Evolutionary conservation across 1,139 yeast species (phyloP).

Genomic region (Lodderomyces orthopsilosis): DNA sequence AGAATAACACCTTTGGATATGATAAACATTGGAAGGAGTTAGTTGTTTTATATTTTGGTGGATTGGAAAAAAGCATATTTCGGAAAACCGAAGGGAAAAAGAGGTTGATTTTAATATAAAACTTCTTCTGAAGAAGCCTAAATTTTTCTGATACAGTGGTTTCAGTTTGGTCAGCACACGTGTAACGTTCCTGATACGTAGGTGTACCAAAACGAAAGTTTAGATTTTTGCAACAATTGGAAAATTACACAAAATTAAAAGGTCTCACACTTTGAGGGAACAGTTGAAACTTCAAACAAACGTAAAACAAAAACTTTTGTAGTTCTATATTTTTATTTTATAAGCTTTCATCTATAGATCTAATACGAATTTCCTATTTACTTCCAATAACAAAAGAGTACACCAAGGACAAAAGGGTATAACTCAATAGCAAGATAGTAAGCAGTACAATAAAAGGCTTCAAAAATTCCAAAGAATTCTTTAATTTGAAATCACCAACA

Average conservation of each 20-base stretch:
- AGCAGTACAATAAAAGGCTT: slow-evolving; percentile 15
- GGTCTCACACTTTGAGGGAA: too few relatives aligned
- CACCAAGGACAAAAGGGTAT: slow-evolving; percentile 5
- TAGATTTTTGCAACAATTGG: neutral
- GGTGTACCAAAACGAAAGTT: too few relatives aligned
- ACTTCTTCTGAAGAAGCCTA: too few relatives aligned
- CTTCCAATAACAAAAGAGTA: neutral
- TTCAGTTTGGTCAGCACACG: too few relatives aligned
- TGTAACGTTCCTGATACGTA: too few relatives aligned
- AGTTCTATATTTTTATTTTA: neutral
- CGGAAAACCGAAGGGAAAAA: too few relatives aligned
- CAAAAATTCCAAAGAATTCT: slow-evolving; percentile 21
- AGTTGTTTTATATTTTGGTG: neutral
- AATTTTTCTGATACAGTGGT: too few relatives aligned
- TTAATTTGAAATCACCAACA: slow-evolving; percentile 29
- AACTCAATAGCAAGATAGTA: slow-evolving; percentile 10
- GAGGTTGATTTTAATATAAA: too few relatives aligned
- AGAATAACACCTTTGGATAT: slow-evolving; percentile 11
- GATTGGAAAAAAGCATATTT: too few relatives aligned
- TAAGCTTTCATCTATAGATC: neutral
- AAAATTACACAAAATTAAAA: neutral
- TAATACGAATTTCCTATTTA: neutral
- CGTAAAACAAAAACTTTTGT: neutral
- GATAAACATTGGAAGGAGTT: slow-evolving; percentile 1
- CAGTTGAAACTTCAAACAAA: neutral